Base-by-base conservation (phyloP, 768 basidiomycete genomes). In the Amanita muscaria region DNA sequence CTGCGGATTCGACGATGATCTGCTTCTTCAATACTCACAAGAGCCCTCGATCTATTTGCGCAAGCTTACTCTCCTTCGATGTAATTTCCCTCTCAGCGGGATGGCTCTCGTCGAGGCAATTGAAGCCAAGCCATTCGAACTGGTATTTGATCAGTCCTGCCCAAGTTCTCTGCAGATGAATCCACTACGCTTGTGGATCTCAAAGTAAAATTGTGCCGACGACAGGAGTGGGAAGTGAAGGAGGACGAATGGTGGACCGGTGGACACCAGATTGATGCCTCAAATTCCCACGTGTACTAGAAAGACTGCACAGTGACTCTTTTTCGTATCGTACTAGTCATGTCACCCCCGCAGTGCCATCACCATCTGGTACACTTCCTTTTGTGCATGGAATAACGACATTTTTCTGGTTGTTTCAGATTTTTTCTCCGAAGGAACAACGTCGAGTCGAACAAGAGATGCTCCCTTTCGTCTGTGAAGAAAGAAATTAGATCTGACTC, bases 381-480 rank as follows among this genome's bases (percentile, higher is more conserved):
- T n/a, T n/a, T n/a, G n/a, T n/a, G n/a, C n/a, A n/a, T n/a, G n/a
- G n/a, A n/a, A n/a, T n/a, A n/a, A n/a, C n/a, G n/a, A n/a, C n/a
- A n/a, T n/a, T n/a, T n/a, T n/a, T n/a, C n/a, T n/a, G n/a, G n/a
- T n/a, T n/a, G n/a, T n/a, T n/a, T 11, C 61, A 58, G 3, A 61
- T 64, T 27, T 50, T 70, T 9, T 61, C 72, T 2, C 49, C 65
- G 30, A 55, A 60, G 18, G 68, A 70, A 24, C 58, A 70, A 49
- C 57, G 57, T 18, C 61, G 59, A 7, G 51, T 71, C 14, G 63
- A 64, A 14, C 61, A 64, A 22, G 66, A 68, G 47, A 52, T 53
- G 22, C 63, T 61, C 15, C 54, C 64, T 49, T 37, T 47, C 40
- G 3, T 52, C 55, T 38, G 25, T 48, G 33, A 55, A 53, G 19